phyloP scores from a whole-genome alignment of 108 stramenopile genomes.

The Cyclotella baltica region DNA sequence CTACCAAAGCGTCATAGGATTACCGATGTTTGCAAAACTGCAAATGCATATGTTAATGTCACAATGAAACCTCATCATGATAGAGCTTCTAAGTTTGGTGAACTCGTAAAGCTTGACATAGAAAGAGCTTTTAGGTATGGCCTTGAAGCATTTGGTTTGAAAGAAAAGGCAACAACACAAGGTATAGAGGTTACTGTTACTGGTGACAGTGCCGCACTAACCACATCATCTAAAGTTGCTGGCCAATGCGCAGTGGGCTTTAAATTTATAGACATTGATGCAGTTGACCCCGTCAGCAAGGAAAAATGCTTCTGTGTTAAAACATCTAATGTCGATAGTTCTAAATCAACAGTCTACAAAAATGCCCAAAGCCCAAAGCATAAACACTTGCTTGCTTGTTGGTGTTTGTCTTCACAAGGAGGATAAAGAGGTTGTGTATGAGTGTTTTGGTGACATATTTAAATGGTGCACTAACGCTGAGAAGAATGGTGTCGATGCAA shows the following conservation, averaged over 20 bases:
- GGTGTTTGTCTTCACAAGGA: background rate
- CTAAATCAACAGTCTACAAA: background rate
- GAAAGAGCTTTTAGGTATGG: background rate
- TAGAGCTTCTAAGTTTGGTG: background rate
- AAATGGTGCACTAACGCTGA: background rate
- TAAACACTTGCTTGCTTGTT: background rate
- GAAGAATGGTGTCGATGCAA: background rate
- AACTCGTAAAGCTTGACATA: background rate
- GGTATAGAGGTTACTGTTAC: background rate
- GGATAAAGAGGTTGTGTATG: background rate
- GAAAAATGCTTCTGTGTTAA: background rate
- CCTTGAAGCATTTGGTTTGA: background rate
- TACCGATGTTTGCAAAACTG: background rate
- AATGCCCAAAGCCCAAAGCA: background rate
- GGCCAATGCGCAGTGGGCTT: background rate
- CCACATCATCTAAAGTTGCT: background rate
- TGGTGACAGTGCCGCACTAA: background rate
- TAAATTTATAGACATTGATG: background rate
- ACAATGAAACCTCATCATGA: background rate
- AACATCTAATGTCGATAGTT: too few species aligned
- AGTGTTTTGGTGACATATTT: background rate
- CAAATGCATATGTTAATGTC: background rate
- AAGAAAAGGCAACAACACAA: background rate
- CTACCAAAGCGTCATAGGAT: conserved; percentile 2
- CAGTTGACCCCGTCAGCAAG: background rate